Percentiles rank a stretch among this genome's conserved stretches.
phyloP scores from a whole-genome alignment of 225 moss, liverwort and hornwort genomes.

The Thuidium tamariscinum region DNA sequence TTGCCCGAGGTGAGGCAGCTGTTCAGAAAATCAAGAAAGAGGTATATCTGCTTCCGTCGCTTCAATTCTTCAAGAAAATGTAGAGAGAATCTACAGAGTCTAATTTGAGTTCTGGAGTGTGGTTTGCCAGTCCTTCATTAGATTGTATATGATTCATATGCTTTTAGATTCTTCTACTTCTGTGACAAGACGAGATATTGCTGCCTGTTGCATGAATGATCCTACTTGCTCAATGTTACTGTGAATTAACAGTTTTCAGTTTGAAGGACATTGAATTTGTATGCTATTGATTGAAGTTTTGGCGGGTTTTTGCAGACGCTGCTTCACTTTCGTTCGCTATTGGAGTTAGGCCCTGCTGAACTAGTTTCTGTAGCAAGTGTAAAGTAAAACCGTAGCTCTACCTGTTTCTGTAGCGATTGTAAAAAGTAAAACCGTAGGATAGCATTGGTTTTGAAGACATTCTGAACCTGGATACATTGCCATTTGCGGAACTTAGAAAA shows the following conservation, averaged over 20 bases:
- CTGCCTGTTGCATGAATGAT: neutral
- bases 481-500: no score
- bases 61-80: neutral
- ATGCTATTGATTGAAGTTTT: neutral
- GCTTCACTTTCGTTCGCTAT: slow-evolving; percentile 22
- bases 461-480: no score
- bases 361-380: neutral
- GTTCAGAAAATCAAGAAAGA: slow-evolving; percentile 41
- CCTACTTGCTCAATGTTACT: neutral
- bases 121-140: neutral
- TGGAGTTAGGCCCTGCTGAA: slow-evolving; percentile 9
- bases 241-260: neutral
- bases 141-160: neutral
- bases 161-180: neutral
- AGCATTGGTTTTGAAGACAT: neutral
- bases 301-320: slow-evolving; percentile 21
- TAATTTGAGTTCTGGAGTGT: neutral
- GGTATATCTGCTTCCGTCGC: slow-evolving; percentile 4
- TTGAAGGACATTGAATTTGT: neutral
- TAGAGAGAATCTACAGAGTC: neutral
- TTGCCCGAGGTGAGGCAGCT: slow-evolving; percentile 38
- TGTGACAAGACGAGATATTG: neutral
- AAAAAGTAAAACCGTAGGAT: neutral
- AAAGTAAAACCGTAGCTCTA: neutral
- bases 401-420: neutral